Evolutionary conservation across 2,329 filamentous ascomycete species (phyloP), one percentile per base, ranked within the genome.

Genomic region (Aspergillus aculeatinus): DNA sequence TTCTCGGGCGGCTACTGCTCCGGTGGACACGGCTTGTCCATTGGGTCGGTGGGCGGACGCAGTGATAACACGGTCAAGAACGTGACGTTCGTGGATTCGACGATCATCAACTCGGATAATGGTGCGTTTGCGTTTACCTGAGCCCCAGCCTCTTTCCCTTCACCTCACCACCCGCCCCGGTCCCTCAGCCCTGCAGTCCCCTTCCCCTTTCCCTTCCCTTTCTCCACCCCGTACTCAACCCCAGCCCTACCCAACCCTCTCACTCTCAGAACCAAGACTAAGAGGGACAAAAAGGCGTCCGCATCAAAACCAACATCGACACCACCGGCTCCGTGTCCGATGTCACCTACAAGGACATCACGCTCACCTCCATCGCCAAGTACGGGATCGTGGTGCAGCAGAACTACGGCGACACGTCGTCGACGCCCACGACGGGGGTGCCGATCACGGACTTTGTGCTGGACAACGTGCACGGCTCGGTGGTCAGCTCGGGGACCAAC

Each of bases 21-120:
- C 57, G 70, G 71, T 23, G 71, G 71, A n/a, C 83, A 85, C 68
- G 85, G 84, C 52, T 74, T 87, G n/a, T 83, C 81, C 58, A 85
- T 88, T 65, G 84, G 84, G 49, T 84, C 82, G 4, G 82, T 87
- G 12, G 84, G 84, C 39, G 82, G 82, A 9, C 82, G 83, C 51
- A 69, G 66, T 55, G 74, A 85, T 73, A 87, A 87, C 74, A 72
- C 66, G 5, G 85, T 88, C 52, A 70, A 79, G 27, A 80, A 77
- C 55, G 79, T 88, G n/a, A 76, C 74, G n/a, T 82, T 88, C 63
- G 69, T 77, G 29, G 74, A 79, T 60, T 80, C 77, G 12, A 78
- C 72, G 23, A 78, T 87, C 62, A 71, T 65, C 60, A 75, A 85
- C 70, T 85, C 82, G 0, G 71, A 80, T 52, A 85, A 86, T 70